These are phyloP conservation scores for Sporothrix mexicana DNA, from an alignment of 2,329 filamentous ascomycete species.

Conservation along the genomic window DNA sequence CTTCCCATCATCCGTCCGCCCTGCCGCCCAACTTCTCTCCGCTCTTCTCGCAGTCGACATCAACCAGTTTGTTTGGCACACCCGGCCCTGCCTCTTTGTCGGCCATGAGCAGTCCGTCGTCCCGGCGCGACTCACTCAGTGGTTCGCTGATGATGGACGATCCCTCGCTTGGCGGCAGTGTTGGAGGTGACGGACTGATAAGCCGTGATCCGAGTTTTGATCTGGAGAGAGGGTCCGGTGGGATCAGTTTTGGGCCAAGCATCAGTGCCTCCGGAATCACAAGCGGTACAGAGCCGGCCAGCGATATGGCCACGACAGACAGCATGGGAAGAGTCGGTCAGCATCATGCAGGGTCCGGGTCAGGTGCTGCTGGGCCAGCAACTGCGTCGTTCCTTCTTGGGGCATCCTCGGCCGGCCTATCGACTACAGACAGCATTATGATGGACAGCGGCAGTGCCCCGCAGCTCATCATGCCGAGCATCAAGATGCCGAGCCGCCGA, in stretches of 20 bases:
- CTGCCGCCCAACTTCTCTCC: constrained; percentile 28
- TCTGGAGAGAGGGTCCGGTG: neutral
- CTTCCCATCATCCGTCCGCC: constrained; percentile 3
- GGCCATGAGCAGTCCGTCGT: constrained; percentile 55
- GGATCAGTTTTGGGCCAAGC: constrained; percentile 7
- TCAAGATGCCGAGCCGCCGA: constrained; percentile 84
- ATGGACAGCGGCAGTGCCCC: constrained; percentile 61
- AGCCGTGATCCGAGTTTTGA: constrained; percentile 25
- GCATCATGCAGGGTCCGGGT: neutral
- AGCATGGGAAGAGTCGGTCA: neutral
- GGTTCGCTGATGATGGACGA: constrained; percentile 56
- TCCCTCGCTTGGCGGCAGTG: constrained; percentile 27
- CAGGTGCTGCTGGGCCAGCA: neutral
- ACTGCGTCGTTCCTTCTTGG: constrained; percentile 4
- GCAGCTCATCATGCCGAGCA: constrained; percentile 97
- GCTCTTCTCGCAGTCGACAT: constrained; percentile 50
- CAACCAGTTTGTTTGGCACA: constrained; percentile 51
- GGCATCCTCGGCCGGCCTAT: constrained; percentile 12
- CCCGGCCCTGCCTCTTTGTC: constrained; percentile 47
- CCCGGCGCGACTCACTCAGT: constrained; percentile 57
- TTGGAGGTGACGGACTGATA: constrained; percentile 45
- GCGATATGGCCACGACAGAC: neutral
- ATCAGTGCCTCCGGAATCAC: neutral
- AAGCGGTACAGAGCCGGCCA: constrained; percentile 1
- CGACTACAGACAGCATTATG: constrained; percentile 43